Conservation (phyloP, 1,284 basidiomycete genomes). For the Apiotrichum porosum region DNA sequence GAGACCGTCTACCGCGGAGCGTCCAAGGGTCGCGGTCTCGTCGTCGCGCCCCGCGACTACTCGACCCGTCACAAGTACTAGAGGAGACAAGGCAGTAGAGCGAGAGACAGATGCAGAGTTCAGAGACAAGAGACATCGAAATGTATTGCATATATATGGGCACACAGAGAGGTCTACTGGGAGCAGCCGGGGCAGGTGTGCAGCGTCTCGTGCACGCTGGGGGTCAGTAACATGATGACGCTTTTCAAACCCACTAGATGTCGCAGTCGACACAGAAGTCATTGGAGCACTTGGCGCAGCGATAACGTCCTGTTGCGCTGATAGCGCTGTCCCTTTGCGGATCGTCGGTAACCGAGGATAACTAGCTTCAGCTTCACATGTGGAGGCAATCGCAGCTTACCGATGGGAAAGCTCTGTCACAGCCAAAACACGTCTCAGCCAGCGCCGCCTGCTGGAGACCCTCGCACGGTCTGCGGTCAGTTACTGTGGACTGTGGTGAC, state of each 20-base stretch:
- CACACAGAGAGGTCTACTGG: slow-evolving; percentile 21
- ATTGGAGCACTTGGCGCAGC: slow-evolving; percentile 49
- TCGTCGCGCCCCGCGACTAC: slow-evolving; percentile 71
- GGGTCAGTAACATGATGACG: background rate
- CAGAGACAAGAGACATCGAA: no score
- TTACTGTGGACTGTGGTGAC: background rate
- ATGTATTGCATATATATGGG: slow-evolving; percentile 4
- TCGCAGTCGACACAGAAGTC: slow-evolving; percentile 69
- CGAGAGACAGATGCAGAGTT: no score
- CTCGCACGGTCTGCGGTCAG: slow-evolving; percentile 40
- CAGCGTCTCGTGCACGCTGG: slow-evolving; percentile 61
- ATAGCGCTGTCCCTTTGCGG: slow-evolving; percentile 59
- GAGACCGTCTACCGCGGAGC: slow-evolving; percentile 98
- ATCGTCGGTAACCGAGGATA: slow-evolving; percentile 21
- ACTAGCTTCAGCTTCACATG: background rate
- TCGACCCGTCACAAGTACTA: slow-evolving; percentile 49
- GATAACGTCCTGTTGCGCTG: slow-evolving; percentile 72
- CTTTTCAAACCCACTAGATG: slow-evolving; percentile 52
- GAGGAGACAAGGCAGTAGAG: background rate
- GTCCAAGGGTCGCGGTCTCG: slow-evolving; percentile 94
- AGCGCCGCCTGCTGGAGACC: slow-evolving; percentile 42
- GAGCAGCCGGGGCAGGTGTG: slow-evolving; percentile 61
- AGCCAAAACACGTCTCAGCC: slow-evolving; percentile 60
- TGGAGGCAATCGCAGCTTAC: slow-evolving; percentile 12
- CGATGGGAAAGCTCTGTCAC: slow-evolving; percentile 60